Percentiles rank a stretch among this genome's conserved stretches.
These are phyloP conservation scores for Arthrobotrys entomopaga DNA, from an alignment of 2,329 filamentous ascomycete species.

Conservation along the genomic window DNA sequence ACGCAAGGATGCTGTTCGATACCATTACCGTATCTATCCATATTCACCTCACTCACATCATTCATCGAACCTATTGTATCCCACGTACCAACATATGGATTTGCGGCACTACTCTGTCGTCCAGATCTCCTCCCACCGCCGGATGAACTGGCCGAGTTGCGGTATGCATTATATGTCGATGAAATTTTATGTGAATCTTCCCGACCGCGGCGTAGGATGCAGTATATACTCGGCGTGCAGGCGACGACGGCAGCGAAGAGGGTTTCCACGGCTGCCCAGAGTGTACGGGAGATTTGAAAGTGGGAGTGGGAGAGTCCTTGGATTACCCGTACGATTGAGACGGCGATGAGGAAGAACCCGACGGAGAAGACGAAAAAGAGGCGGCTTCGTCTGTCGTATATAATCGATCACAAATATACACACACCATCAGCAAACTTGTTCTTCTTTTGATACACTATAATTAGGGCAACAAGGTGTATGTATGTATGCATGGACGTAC, in stretches of 20 bases:
- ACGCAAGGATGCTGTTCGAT: conserved; percentile 16
- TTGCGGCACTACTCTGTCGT: background rate
- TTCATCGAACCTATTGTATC: background rate
- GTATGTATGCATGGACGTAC: conserved; percentile 16
- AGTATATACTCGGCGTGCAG: conserved; percentile 48
- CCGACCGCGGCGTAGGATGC: conserved; percentile 22
- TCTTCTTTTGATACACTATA: no score
- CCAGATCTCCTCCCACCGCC: background rate
- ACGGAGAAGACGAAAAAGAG: conserved; percentile 35
- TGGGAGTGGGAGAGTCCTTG: conserved; percentile 29
- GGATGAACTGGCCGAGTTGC: background rate
- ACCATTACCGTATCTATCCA: background rate
- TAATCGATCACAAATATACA: background rate
- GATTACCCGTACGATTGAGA: conserved; percentile 36
- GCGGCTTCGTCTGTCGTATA: conserved; percentile 15
- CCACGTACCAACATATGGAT: background rate
- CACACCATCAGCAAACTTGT: background rate
- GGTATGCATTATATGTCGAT: background rate
- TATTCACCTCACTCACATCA: background rate
- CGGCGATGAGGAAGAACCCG: conserved; percentile 41
- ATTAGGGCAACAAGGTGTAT: no score
- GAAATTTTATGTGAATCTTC: background rate
- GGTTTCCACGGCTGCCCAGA: conserved; percentile 44
- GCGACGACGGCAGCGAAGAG: conserved; percentile 41
- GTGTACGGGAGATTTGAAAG: conserved; percentile 21